Conservation (phyloP, 129 eudicot species). For the Pulicaria dysenterica region DNA sequence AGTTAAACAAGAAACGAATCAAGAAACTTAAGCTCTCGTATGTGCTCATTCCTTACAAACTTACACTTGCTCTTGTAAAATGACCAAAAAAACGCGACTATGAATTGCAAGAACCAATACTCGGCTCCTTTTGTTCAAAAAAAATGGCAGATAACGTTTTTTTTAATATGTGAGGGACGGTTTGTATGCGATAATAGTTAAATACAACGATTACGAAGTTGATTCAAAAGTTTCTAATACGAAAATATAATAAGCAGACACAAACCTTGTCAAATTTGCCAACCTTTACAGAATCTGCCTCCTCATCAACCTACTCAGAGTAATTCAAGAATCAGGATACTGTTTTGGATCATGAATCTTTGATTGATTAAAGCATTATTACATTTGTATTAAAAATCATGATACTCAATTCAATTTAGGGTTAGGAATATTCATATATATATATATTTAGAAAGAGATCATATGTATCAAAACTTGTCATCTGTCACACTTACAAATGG, state of each 20-base stretch:
- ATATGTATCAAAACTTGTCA: no score
- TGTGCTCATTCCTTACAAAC: neutral
- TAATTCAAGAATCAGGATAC: constrained; percentile 19
- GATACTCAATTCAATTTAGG: neutral
- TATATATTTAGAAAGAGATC: no score
- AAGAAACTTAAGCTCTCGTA: neutral
- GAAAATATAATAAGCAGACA: neutral
- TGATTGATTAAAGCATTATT: no score
- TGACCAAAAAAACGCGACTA: neutral
- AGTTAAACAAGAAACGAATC: neutral
- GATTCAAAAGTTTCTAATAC: neutral
- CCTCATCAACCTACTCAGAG: constrained; percentile 55
- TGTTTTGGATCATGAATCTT: neutral
- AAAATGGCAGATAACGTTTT: neutral
- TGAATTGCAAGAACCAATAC: neutral
- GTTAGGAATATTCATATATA: neutral
- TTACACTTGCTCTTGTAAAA: neutral
- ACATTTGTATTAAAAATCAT: no score
- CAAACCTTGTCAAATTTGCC: constrained; percentile 55
- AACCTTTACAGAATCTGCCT: constrained; percentile 68
- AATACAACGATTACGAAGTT: neutral
- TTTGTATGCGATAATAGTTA: neutral
- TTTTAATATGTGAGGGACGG: neutral
- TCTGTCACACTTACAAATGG: constrained; percentile 29
- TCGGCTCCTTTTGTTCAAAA: neutral